Conservation (phyloP, 306 rosid species). For the Malus sieversii region DNA sequence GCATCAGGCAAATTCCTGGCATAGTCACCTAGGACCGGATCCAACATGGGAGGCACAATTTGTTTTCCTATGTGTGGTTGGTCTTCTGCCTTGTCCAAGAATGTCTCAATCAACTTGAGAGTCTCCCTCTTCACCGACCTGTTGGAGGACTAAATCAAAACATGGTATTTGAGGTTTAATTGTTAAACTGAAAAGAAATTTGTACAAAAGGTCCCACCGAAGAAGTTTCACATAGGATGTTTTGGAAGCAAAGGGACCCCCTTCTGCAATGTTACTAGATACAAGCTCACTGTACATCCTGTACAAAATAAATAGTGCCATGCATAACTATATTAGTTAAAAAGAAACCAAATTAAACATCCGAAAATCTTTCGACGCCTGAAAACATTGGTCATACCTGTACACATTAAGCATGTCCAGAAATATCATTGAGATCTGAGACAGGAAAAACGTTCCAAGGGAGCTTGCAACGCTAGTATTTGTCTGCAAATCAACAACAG, state of each 20-base stretch:
- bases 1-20: conserved; percentile 99
- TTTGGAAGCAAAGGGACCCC: conserved; percentile 81
- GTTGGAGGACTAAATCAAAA: conserved; percentile 15
- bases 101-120: conserved; percentile 87
- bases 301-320: conserved; percentile 13
- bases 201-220: conserved; percentile 39
- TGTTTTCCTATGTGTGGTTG: conserved; percentile 95
- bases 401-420: conserved; percentile 97
- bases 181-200: background rate
- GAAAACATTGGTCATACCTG: conserved; percentile 41
- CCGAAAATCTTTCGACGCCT: background rate
- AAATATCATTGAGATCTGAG: conserved; percentile 83
- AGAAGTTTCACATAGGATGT: conserved; percentile 89
- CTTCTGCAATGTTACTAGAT: conserved; percentile 85
- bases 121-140: conserved; percentile 98
- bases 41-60: conserved; percentile 99
- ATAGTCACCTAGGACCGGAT: conserved; percentile 93
- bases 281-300: conserved; percentile 99
- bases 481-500: conserved; percentile 49
- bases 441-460: conserved; percentile 86
- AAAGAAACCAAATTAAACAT: background rate
- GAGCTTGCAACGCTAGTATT: conserved; percentile 88
- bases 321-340: background rate
- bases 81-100: conserved; percentile 98
- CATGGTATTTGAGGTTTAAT: background rate